Evolutionary conservation across 148 eudicot genomes (phyloP).

Genomic region (Nepenthes mirabilis): DNA sequence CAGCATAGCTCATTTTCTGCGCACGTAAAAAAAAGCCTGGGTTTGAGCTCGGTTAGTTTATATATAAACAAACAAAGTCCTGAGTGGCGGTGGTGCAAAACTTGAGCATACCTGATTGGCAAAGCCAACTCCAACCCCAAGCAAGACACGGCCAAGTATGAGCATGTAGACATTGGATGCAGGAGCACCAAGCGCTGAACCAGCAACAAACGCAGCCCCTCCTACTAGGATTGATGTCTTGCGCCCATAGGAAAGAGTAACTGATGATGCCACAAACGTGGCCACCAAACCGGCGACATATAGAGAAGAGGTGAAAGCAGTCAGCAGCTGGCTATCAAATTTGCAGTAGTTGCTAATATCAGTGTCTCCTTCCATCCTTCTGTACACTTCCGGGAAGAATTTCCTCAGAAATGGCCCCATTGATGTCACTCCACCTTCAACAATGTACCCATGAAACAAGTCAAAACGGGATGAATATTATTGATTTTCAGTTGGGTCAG

Average conservation of each 20-base stretch:
- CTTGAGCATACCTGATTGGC: slow-evolving; percentile 16
- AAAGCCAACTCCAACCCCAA: slow-evolving; percentile 31
- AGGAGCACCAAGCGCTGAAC: slow-evolving; percentile 13
- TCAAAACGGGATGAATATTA: too few relatives aligned
- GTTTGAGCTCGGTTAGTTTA: too few relatives aligned
- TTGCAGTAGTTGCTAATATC: slow-evolving; percentile 17
- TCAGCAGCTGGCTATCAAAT: slow-evolving; percentile 13
- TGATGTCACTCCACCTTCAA: too few relatives aligned
- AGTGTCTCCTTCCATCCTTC: background rate
- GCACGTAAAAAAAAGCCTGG: too few relatives aligned
- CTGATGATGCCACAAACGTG: slow-evolving; percentile 20
- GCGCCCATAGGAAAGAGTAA: slow-evolving; percentile 14
- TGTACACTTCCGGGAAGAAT: slow-evolving; percentile 20
- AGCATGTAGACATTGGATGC: slow-evolving; percentile 26
- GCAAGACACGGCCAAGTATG: slow-evolving; percentile 22
- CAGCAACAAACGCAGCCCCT: slow-evolving; percentile 11
- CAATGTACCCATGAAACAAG: background rate
- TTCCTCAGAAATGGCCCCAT: too few relatives aligned
- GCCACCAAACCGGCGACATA: slow-evolving; percentile 23
- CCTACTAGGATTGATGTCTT: slow-evolving; percentile 19
- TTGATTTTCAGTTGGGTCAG: too few relatives aligned
- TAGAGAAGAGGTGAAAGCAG: slow-evolving; percentile 22
- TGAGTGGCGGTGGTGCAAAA: background rate
- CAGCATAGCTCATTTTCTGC: too few relatives aligned
- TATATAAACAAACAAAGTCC: background rate